Base-by-base conservation (phyloP, 2,329 filamentous ascomycete species). In the Cladosporium oxysporum region DNA sequence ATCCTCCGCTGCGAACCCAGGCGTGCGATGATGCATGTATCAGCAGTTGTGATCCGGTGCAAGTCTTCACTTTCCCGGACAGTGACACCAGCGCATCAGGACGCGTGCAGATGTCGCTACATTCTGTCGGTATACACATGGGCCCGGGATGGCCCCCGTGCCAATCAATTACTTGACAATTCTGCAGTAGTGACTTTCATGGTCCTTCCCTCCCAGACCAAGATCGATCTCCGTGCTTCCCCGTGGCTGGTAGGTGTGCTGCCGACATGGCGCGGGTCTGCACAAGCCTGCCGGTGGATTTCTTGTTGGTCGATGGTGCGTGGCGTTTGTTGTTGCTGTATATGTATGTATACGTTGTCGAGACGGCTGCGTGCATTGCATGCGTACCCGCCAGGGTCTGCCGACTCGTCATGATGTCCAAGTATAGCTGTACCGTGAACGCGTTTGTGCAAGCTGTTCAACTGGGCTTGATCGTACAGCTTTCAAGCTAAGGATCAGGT, bases 331-430 rank as follows among this genome's bases (percentile, higher is more conserved):
- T 44, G 37, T 47, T 44, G 35, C 29, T 41, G 29, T 47, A 58
- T 8, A 26, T 58, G 23, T 23, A 37, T 26, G 57, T 59, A 35
- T 37, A 35, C 50, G 29, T 28, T 28, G 37, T 52, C 59, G 21
- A 57, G 11, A 23, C 50, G 61, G 50, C 23, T 63, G 26, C 50
- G n/a, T 55, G 61, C 61, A 63, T 63, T 63, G 35, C 50, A 63
- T 57, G 26, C 41, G 37, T 58, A 41, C 23, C 33, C n/a, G 33
- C n/a, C 33, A 37, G 33, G 21, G 29, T 35, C 18, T 58, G 33
- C 55, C 31, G 55, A 23, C 21, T 58, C 33, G 55, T 33, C 55
- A 58, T 23, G 6, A n/a, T 21, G 33, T 14, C 21, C 29, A 58
- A 55, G 52, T 55, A 33, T 31, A 55, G 41, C 41, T 47, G 52